These are phyloP conservation scores for Cladochytrium replicatum DNA, from an alignment of 192 early-diverging fungal species.

Conservation along the genomic window DNA sequence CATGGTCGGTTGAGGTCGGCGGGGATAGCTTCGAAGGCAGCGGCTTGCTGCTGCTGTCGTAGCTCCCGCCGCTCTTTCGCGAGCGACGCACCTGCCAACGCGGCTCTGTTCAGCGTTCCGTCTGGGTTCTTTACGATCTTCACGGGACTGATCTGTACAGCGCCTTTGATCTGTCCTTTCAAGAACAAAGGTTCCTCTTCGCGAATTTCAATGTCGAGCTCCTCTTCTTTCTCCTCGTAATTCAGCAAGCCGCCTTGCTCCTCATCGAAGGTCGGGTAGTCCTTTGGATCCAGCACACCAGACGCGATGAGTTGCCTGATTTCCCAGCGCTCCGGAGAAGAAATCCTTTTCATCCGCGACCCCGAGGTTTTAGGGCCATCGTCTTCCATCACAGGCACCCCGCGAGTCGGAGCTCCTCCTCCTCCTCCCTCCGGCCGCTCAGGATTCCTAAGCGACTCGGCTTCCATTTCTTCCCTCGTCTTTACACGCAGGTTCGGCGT, in stretches of 20 bases:
- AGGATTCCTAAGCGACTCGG: constrained; percentile 49
- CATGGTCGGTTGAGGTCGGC: constrained; percentile 82
- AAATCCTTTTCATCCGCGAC: constrained; percentile 61
- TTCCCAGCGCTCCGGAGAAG: constrained; percentile 94
- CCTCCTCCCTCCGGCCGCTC: constrained; percentile 59
- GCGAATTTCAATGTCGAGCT: constrained; percentile 91
- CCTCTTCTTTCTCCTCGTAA: constrained; percentile 85
- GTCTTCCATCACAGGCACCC: constrained; percentile 34
- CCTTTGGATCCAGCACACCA: constrained; percentile 73
- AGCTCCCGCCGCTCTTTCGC: constrained; percentile 91
- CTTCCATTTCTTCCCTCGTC: constrained; percentile 53
- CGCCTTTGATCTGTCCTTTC: constrained; percentile 79
- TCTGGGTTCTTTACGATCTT: constrained; percentile 98
- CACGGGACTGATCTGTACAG: constrained; percentile 81
- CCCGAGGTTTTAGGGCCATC: constrained; percentile 16
- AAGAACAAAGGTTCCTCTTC: constrained; percentile 94
- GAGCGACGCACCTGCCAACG: constrained; percentile 79
- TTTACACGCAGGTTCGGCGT: constrained; percentile 66
- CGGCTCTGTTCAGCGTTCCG: constrained; percentile 91
- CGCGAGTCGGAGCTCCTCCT: constrained; percentile 41
- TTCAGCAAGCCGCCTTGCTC: constrained; percentile 62
- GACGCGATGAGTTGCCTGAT: constrained; percentile 96
- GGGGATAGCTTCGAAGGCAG: constrained; percentile 61
- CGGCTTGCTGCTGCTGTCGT: constrained; percentile 35
- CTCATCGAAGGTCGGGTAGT: constrained; percentile 83